phyloP scores from a whole-genome alignment of 345 rosid genomes.

The Eucalyptus dawsonii region DNA sequence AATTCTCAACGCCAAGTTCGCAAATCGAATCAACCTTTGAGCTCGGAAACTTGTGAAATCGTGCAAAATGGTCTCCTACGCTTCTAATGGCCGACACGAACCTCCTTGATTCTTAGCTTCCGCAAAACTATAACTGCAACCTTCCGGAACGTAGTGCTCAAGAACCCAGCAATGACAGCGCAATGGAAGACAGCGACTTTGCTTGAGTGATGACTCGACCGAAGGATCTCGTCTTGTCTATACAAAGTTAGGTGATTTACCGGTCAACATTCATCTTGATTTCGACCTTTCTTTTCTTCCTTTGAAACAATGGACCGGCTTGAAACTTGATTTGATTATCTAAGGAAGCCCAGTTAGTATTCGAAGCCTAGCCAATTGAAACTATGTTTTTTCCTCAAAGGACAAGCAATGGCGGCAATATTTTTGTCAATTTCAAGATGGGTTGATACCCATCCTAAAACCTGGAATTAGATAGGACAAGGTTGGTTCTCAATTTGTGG shows the following conservation, averaged over 20 bases:
- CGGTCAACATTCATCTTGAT: not conserved
- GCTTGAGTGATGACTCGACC: not conserved
- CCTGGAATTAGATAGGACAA: too few species aligned
- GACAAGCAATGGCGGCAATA: too few species aligned
- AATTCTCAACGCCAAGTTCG: not conserved
- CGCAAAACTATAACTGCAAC: not conserved
- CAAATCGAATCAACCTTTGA: not conserved
- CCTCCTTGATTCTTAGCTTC: not conserved
- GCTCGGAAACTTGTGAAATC: not conserved
- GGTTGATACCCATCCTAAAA: too few species aligned
- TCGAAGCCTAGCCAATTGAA: too few species aligned
- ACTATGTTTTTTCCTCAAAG: too few species aligned
- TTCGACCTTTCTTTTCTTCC: not conserved
- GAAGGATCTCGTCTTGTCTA: too few species aligned
- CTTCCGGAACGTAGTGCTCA: not conserved
- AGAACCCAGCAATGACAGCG: not conserved
- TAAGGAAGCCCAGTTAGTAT: too few species aligned
- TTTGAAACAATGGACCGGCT: not conserved
- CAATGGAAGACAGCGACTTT: not conserved
- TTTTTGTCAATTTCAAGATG: too few species aligned
- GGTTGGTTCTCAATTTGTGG: too few species aligned
- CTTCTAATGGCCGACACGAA: not conserved
- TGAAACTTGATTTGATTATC: too few species aligned
- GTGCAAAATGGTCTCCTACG: not conserved
- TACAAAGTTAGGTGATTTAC: not conserved